These are phyloP conservation scores for Lonicera japonica DNA, from an alignment of 129 eudicot genomes.

Conservation along the genomic window DNA sequence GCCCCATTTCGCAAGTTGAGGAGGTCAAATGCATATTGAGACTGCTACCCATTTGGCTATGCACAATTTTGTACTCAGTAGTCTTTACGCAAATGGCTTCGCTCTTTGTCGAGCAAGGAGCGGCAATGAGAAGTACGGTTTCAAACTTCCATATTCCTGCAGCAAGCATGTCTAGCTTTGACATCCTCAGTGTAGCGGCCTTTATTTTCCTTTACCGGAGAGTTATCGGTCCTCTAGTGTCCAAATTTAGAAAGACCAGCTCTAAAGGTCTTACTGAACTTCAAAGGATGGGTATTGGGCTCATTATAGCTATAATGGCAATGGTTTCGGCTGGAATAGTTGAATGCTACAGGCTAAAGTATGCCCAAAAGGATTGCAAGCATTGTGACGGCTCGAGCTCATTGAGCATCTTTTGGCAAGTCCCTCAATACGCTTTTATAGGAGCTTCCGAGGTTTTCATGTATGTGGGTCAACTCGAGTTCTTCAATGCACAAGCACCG, in stretches of 20 bases:
- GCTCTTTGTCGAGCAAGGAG: conserved; percentile 92
- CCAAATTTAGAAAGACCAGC: conserved; percentile 35
- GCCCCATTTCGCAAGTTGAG: conserved; percentile 83
- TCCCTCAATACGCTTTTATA: conserved; percentile 75
- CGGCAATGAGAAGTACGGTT: conserved; percentile 69
- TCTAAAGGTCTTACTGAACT: conserved; percentile 79
- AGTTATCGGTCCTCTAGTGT: conserved; percentile 59
- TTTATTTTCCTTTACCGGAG: conserved; percentile 73
- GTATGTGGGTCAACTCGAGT: conserved; percentile 94
- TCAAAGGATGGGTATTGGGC: conserved; percentile 94
- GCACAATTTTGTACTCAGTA: conserved; percentile 86
- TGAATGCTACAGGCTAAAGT: conserved; percentile 66
- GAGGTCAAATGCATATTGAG: conserved; percentile 91
- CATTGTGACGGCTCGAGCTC: conserved; percentile 75
- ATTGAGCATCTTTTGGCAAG: conserved; percentile 89
- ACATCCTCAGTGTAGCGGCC: conserved; percentile 75
- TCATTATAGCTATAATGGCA: conserved; percentile 70
- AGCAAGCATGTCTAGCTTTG: conserved; percentile 94
- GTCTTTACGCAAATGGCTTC: conserved; percentile 97
- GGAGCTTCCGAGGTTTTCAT: conserved; percentile 90
- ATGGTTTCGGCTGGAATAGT: conserved; percentile 88
- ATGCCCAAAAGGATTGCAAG: conserved; percentile 57
- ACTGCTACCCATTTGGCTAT: conserved; percentile 87
- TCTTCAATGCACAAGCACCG: conserved; percentile 94
- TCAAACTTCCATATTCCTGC: conserved; percentile 75